phyloP scores from a whole-genome alignment of 2,329 filamentous ascomycete genomes.

The Monilinia laxa region DNA sequence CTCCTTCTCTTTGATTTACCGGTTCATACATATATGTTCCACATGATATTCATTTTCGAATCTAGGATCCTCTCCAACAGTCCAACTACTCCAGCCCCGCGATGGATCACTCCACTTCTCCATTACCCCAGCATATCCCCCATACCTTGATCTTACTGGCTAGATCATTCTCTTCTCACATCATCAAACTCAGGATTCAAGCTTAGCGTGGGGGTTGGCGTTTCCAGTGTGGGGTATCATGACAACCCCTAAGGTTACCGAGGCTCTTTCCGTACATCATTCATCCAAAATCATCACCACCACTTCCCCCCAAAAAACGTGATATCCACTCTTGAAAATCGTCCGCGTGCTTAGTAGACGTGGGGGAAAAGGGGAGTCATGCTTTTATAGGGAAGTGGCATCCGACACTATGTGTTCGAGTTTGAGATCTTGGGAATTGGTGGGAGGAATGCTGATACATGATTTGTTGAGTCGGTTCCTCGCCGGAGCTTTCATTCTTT shows the following conservation, averaged over 20 bases:
- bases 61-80: background rate
- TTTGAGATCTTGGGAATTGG: background rate
- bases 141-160: background rate
- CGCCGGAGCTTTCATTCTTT: background rate
- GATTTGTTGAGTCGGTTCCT: slow-evolving; percentile 6
- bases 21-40: background rate
- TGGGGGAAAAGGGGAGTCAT: background rate
- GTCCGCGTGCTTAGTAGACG: background rate
- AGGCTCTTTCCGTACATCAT: background rate
- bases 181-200: background rate
- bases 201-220: background rate
- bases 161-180: background rate
- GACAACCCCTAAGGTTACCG: background rate
- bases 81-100: background rate
- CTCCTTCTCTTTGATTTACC: background rate
- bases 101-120: background rate
- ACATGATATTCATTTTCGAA: background rate
- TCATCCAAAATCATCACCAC: background rate
- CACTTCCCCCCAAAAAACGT: background rate
- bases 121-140: background rate
- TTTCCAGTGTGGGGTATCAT: background rate
- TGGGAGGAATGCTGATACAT: background rate
- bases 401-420: background rate
- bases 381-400: background rate
- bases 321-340: background rate